A percentile compares a stretch with the other conserved stretches of the same genome.
Conservation (phyloP, 805 yeast species). For the Wickerhamomyces tratensis region DNA sequence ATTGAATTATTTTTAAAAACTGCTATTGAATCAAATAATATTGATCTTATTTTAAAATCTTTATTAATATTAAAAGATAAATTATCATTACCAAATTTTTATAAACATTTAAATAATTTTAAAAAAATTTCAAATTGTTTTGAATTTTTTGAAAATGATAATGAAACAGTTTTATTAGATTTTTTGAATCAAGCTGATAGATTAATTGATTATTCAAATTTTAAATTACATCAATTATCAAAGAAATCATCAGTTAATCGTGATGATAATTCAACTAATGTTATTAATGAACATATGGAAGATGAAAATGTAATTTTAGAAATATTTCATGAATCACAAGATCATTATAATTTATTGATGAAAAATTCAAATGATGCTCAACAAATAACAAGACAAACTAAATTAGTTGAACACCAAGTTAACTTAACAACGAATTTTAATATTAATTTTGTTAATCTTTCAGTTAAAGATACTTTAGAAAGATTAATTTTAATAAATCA, state of each 20-base stretch:
- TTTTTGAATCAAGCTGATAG: slow-evolving; percentile 60
- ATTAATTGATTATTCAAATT: slow-evolving; percentile 33
- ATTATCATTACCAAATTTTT: slow-evolving; percentile 57
- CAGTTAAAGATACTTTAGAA: slow-evolving; percentile 39
- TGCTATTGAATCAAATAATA: slow-evolving; percentile 51
- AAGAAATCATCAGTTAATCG: not conserved
- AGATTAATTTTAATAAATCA: slow-evolving; percentile 40
- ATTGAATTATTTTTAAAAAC: slow-evolving; percentile 58
- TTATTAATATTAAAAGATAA: slow-evolving; percentile 42
- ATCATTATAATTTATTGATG: slow-evolving; percentile 23
- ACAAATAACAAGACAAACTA: slow-evolving; percentile 33
- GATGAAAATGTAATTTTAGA: slow-evolving; percentile 15
- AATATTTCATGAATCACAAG: slow-evolving; percentile 13
- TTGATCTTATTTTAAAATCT: slow-evolving; percentile 50
- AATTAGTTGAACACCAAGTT: slow-evolving; percentile 33
- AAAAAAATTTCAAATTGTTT: slow-evolving; percentile 26
- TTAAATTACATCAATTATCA: slow-evolving; percentile 24
- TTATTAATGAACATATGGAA: slow-evolving; percentile 12
- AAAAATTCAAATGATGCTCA: slow-evolving; percentile 25
- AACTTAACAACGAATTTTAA: slow-evolving; percentile 32
- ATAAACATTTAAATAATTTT: slow-evolving; percentile 47
- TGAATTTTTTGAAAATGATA: slow-evolving; percentile 23
- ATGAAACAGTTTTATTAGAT: slow-evolving; percentile 34
- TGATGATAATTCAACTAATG: not conserved
- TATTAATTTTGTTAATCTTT: slow-evolving; percentile 27